A percentile compares a stretch with the other conserved stretches of the same genome.
These are phyloP conservation scores for Candida quercuum DNA, from an alignment of 805 yeast genomes.

Conservation along the genomic window DNA sequence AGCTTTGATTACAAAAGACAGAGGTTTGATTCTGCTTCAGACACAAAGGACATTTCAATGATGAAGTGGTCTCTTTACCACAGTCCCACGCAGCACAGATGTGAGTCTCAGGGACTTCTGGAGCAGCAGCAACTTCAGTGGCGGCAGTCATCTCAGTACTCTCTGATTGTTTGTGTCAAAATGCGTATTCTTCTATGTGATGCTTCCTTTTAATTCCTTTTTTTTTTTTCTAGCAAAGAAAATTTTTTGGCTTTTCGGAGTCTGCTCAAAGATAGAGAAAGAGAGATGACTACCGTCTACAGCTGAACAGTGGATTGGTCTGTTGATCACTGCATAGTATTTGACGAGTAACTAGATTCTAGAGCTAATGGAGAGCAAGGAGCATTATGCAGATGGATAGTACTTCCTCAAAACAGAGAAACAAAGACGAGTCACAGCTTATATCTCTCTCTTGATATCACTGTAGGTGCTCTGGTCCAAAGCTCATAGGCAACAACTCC, in stretches of 20 bases:
- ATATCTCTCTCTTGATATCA: not conserved
- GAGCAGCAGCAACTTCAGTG: not conserved
- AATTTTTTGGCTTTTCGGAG: not conserved
- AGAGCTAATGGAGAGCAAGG: no score
- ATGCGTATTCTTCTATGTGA: not conserved
- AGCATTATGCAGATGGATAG: no score
- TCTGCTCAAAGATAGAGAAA: no score
- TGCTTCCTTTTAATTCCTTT: not conserved
- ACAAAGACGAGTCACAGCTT: no score
- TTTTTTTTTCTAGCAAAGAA: not conserved
- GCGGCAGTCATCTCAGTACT: not conserved
- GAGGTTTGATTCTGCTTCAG: conserved; percentile 59
- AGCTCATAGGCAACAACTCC: conserved; percentile 75
- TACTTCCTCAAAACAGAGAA: no score
- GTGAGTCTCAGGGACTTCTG: no score
- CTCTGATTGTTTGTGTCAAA: not conserved
- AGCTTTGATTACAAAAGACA: conserved; percentile 76
- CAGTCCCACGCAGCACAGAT: conserved; percentile 80
- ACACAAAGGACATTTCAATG: conserved; percentile 88
- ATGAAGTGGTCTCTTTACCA: conserved; percentile 72
- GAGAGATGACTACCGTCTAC: no score
- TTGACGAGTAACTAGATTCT: no score
- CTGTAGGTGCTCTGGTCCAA: conserved; percentile 62
- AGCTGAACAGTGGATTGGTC: no score
- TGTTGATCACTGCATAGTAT: no score